These are phyloP conservation scores for Exophiala sp. DNA, from an alignment of 2,329 filamentous ascomycete species.

Conservation along the genomic window DNA sequence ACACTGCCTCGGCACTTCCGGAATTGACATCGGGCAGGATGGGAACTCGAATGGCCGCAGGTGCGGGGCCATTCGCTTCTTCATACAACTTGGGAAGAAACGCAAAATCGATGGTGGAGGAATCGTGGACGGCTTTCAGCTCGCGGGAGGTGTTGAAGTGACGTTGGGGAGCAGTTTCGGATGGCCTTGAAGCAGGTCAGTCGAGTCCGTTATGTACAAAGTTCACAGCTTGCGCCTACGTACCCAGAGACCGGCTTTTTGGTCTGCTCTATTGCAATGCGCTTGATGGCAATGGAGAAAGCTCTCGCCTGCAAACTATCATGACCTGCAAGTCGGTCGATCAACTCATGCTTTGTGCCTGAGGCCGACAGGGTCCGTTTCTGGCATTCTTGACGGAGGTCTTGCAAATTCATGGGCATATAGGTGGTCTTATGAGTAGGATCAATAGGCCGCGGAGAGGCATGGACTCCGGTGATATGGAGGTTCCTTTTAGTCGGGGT, in stretches of 20 bases:
- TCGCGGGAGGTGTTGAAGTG: slow-evolving; percentile 58
- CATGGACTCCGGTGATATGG: slow-evolving; percentile 56
- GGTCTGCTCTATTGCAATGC: slow-evolving; percentile 36
- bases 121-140: slow-evolving; percentile 52
- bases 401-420: slow-evolving; percentile 46
- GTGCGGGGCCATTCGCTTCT: slow-evolving; percentile 30
- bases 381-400: slow-evolving; percentile 48
- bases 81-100: slow-evolving; percentile 51
- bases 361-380: slow-evolving; percentile 43
- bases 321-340: slow-evolving; percentile 49
- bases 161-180: slow-evolving; percentile 36
- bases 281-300: slow-evolving; percentile 50
- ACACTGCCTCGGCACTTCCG: slow-evolving; percentile 30
- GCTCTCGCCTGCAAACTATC: slow-evolving; percentile 49
- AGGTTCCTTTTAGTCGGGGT: slow-evolving; percentile 45
- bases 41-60: slow-evolving; percentile 44
- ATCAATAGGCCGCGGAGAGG: slow-evolving; percentile 47
- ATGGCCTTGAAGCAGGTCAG: slow-evolving; percentile 19
- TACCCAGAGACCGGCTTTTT: slow-evolving; percentile 38
- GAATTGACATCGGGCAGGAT: slow-evolving; percentile 42
- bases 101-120: slow-evolving; percentile 58
- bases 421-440: slow-evolving; percentile 49
- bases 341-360: slow-evolving; percentile 49
- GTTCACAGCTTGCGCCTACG: slow-evolving; percentile 19
- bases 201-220: neutral